Conservation (phyloP, 768 basidiomycete genomes). For the Suillus subaureus region DNA sequence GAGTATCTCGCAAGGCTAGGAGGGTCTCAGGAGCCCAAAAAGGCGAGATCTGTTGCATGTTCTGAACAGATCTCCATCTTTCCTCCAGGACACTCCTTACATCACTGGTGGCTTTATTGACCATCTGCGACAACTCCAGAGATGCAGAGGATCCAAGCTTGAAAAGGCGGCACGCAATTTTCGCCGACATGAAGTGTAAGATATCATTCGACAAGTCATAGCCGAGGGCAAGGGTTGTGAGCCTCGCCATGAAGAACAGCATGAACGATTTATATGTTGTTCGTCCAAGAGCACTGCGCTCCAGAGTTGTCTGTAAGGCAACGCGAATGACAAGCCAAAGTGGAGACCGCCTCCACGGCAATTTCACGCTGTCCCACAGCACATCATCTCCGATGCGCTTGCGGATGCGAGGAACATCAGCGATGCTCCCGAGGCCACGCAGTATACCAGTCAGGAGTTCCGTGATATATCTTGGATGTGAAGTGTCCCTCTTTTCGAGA, state of each 20-base stretch:
- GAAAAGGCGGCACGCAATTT: slow-evolving; percentile 38
- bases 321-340: slow-evolving; percentile 55
- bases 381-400: slow-evolving; percentile 54
- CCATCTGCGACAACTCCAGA: slow-evolving; percentile 17
- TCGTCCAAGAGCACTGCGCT: slow-evolving; percentile 14
- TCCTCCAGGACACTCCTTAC: slow-evolving; percentile 28
- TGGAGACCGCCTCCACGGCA: slow-evolving; percentile 53
- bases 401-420: slow-evolving; percentile 29
- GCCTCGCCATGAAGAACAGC: slow-evolving; percentile 28
- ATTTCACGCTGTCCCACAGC: slow-evolving; percentile 38
- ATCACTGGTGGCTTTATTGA: slow-evolving; percentile 13
- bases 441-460: slow-evolving; percentile 51
- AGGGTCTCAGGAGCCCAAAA: too few species aligned
- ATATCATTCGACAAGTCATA: slow-evolving; percentile 31
- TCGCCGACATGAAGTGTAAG: slow-evolving; percentile 39
- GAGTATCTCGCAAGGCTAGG: too few species aligned
- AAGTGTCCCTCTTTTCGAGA: slow-evolving; percentile 30
- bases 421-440: slow-evolving; percentile 36
- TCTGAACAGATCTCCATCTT: slow-evolving; percentile 40
- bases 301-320: slow-evolving; percentile 41
- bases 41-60: neutral
- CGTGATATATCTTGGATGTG: slow-evolving; percentile 51
- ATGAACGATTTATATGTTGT: slow-evolving; percentile 37
- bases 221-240: slow-evolving; percentile 14
- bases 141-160: slow-evolving; percentile 35